phyloP scores from a whole-genome alignment of 352 stramenopile genomes.

The Globisporangium apiculatum region DNA sequence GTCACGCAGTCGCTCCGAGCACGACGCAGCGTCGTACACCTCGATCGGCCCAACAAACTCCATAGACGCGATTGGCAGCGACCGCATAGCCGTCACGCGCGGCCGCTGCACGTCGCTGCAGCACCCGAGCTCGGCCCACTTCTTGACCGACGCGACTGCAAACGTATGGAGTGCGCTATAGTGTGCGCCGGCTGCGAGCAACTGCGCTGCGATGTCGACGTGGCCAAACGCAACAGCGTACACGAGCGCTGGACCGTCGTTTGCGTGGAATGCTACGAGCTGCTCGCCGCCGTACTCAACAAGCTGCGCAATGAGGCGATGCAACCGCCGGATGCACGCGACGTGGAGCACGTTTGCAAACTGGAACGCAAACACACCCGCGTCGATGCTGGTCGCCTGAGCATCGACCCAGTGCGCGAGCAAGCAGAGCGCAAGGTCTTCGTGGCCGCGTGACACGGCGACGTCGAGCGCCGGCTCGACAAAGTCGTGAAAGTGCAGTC shows the following conservation, averaged over 20 bases:
- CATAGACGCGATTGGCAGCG: not conserved
- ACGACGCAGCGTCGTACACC: not conserved
- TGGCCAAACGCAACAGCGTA: slow-evolving; percentile 67
- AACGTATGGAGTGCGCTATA: slow-evolving; percentile 45
- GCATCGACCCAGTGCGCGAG: slow-evolving; percentile 28
- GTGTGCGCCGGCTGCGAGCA: slow-evolving; percentile 38
- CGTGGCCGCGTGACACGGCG: slow-evolving; percentile 45
- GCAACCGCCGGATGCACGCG: slow-evolving; percentile 47
- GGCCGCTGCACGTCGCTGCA: slow-evolving; percentile 19
- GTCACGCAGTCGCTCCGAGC: not conserved
- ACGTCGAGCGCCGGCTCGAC: slow-evolving; percentile 50
- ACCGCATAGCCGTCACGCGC: not conserved
- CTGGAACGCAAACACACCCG: slow-evolving; percentile 54
- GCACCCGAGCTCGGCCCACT: slow-evolving; percentile 55
- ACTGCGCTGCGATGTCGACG: slow-evolving; percentile 19
- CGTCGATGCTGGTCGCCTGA: slow-evolving; percentile 13
- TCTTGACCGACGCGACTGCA: slow-evolving; percentile 45
- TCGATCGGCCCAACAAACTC: not conserved
- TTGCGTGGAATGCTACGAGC: slow-evolving; percentile 50
- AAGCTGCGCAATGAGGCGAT: slow-evolving; percentile 36
- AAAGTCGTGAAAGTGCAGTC: slow-evolving; percentile 46
- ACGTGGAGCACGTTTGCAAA: slow-evolving; percentile 58
- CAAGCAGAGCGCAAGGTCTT: slow-evolving; percentile 53
- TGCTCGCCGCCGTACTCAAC: slow-evolving; percentile 43
- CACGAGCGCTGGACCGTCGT: slow-evolving; percentile 45